A percentile compares a stretch with the other conserved stretches of the same genome.
These are phyloP conservation scores for Ammopiptanthus mongolicus DNA, from an alignment of 306 rosid genomes.

Conservation along the genomic window DNA sequence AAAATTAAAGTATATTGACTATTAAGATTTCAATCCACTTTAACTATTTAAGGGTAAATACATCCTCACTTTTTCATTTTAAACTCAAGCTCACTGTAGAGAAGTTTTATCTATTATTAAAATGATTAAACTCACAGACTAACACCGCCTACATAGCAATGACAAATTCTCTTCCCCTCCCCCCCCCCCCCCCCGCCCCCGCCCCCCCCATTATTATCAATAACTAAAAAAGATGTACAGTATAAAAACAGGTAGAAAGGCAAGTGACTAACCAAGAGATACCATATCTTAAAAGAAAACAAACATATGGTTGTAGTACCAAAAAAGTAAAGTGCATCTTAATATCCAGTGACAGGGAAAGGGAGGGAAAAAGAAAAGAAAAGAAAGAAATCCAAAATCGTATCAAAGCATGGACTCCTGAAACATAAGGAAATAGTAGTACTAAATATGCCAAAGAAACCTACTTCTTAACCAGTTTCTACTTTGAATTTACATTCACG, in stretches of 20 bases:
- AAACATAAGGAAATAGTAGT: background rate
- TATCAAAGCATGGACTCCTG: background rate
- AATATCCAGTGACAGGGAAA: background rate
- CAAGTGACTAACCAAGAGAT: constrained; percentile 9
- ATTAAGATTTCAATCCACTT: no score
- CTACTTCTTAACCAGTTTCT: constrained; percentile 59
- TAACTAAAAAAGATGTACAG: background rate
- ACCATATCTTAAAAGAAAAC: background rate
- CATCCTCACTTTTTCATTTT: no score
- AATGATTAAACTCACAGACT: background rate
- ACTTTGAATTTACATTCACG: constrained; percentile 31
- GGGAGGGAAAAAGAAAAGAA: no score
- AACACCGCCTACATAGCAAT: background rate
- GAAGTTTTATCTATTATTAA: no score
- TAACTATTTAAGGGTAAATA: no score
- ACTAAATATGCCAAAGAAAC: background rate
- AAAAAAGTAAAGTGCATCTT: background rate
- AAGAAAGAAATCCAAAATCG: background rate
- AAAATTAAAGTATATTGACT: no score
- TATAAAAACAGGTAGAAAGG: background rate
- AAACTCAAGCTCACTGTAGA: no score
- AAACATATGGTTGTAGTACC: background rate
- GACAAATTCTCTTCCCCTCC: background rate
- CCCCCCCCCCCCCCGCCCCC: no score
- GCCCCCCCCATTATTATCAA: background rate